Evolutionary conservation across 2,329 filamentous ascomycete species (phyloP), one percentile per base, ranked within the genome.

Genomic region (Exophiala calicioides): DNA sequence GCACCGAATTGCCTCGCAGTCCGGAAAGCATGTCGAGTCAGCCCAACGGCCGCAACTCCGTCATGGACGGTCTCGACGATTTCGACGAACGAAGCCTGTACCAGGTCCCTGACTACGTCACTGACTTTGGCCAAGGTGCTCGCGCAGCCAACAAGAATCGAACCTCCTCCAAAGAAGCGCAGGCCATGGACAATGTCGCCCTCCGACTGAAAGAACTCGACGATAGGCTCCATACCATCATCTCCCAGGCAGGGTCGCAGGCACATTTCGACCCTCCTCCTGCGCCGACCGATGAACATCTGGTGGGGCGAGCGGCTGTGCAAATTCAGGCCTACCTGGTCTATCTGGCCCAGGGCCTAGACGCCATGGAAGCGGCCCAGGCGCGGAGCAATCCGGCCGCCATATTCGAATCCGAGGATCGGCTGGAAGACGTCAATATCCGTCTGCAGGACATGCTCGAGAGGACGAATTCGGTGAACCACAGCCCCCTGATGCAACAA

Each of bases 1-100:
- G 68, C 23, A 56, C 49, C 15, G 55, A 58, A 19, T 66, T 88
- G 52, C 86, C 85, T 4, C 82, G 85, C 44, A 90, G 85, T 59
- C 85, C 86, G 5, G 86, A 88, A 63, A 90, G 85, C 69, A 79
- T 88, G 53, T 52, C 53, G 5, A 58, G 60, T 30, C 56, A 57
- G 54, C 55, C 43, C 6, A 46, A 55, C 32, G 49, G 55, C 18
- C 82, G 80, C 58, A 62, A 80, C 52, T 79, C 81, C 24, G 72
- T 74, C 13, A 63, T 72, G 1, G 72, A 71, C 29, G 78, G 80
- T 12, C 77, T 80, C 5, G 70, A 81, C 47, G 78, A 84, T 36
- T 90, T 95, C 59, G 87, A 94, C 60, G 87, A 93, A 55, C 77
- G 82, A 47, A 87, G 82, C 61, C 71, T 89, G 5, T 93, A 90